Conservation (phyloP, 495 filamentous ascomycete species). For the Penicillium longicatenatum region DNA sequence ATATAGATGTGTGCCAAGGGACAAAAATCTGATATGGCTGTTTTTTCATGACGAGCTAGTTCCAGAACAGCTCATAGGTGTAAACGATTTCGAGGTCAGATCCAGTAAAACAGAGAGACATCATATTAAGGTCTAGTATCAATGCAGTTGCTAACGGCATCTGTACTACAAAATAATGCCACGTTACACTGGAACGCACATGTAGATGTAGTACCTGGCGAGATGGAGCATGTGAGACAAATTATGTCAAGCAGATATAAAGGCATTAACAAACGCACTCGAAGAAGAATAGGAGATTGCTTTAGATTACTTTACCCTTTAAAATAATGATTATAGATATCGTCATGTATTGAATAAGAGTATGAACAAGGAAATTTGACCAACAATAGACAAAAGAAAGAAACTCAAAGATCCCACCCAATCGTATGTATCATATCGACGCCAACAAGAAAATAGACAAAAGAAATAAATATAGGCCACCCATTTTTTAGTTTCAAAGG, state of each 20-base stretch:
- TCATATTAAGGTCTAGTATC: not conserved
- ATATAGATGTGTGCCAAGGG: too few species aligned
- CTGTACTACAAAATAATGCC: not conserved
- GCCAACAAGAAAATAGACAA: slow-evolving; percentile 20
- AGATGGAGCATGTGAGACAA: not conserved
- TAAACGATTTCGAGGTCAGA: not conserved
- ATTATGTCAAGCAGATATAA: not conserved
- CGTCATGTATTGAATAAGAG: not conserved
- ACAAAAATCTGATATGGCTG: too few species aligned
- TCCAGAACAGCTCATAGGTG: not conserved
- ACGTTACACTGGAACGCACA: not conserved
- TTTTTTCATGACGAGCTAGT: not conserved
- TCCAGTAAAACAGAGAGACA: not conserved
- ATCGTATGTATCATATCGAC: slow-evolving; percentile 22
- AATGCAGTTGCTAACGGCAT: not conserved
- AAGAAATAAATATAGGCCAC: slow-evolving; percentile 13
- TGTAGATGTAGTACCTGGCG: not conserved
- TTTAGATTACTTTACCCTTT: not conserved
- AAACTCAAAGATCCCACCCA: slow-evolving; percentile 11
- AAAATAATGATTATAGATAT: not conserved
- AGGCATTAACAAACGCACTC: too few species aligned
- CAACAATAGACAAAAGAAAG: not conserved
- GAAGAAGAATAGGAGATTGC: not conserved
- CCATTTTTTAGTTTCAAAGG: slow-evolving; percentile 19
- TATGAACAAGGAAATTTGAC: not conserved